Base-by-base conservation (phyloP, 2,329 filamentous ascomycete genomes). In the Botrytis hyacinthi region DNA sequence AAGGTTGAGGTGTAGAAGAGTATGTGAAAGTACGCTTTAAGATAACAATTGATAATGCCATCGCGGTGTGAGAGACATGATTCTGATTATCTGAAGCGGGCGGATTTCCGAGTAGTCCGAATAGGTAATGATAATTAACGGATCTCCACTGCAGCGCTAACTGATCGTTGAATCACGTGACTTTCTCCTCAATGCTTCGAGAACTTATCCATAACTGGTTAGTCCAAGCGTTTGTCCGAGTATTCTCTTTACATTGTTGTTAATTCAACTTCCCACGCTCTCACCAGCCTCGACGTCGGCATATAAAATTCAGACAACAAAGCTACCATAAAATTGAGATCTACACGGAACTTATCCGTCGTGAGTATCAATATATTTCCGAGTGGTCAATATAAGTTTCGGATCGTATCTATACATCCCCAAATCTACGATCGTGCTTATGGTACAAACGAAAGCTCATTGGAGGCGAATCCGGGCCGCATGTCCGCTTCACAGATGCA, bases 381-480 rank as follows among this genome's bases (percentile, higher is more conserved):
- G 62, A 61, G 14, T 61, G 54, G 71, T 29, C 29, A 51, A 72
- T 69, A 32, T 26, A 59, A 46, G 32, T 72, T 51, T 29, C 62
- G 51, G 62, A 68, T 60, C 71, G 42, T 68, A 57, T 68, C n/a
- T 61, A 46, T 60, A 44, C 32, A 57, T 57, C n/a, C 51, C 37
- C 29, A 42, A 54, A 51, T 40, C 44, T 51, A n/a, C 70, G 37
- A 54, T 65, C 48, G 46, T 67, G 59, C 57, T 71, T 62, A 62
- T 51, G 42, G n/a, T 29, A 37, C 48, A 48, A 48, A 72, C 63
- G 35, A 40, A 44, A 29, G 44, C 48, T 62, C 22, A 51, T 71
- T 37, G 48, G 67, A 70, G 75, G 75, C 75, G 72, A 75, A 29
- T 48, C 59, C 76, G 76, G 76, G 66, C 76, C 76, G 76, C 46